Base-by-base conservation (phyloP, 163 green algal species). In the Coccomyxa subellipsoidea region DNA sequence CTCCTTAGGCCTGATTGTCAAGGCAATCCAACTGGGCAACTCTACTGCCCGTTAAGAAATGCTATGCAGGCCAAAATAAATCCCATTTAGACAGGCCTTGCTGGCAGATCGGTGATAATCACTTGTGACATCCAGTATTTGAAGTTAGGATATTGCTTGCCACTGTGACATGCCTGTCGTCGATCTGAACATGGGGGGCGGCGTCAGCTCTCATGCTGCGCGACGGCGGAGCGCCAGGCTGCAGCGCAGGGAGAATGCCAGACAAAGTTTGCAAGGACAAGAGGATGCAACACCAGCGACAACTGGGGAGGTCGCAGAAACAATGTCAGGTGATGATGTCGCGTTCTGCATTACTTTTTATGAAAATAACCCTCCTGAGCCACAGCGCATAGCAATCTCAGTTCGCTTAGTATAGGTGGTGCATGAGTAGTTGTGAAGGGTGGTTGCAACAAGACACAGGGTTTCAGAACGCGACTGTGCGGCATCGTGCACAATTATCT, bases 181-280 rank as follows among this genome's bases (percentile, higher is more conserved):
- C 27, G 66, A 73, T 32, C 66, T 73, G 66, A 73, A n/a, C 66
- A 73, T 73, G 66, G 66, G 66, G 32, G 47, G 47, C 23, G n/a
- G n/a, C 66, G 8, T 34, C 10, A 73, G 29, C 27, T 73, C 66
- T 35, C 66, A 73, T 73, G 66, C 66, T 32, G 29, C 27, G 66
- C 27, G 66, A 73, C 66, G 66, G n/a, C 31, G 66, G 66, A 73
- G 66, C n/a, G 66, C 66, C 18, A 73, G 66, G 66, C 27, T 73
- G 27, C 66, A 73, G 66, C 29, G 66, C 18, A 18, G n/a, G 18
- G 29, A 73, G 27, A 73, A 23, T 34, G 27, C 27, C 1, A 59
- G 47, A 59, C 47, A 32, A n/a, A 73, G 66, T 35, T 18, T 7
- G 8, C 66, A 73, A 23, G 27, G 27, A 18, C 47, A 73, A 73